Conservation (phyloP, 306 rosid species). For the Luffa aegyptiaca region DNA sequence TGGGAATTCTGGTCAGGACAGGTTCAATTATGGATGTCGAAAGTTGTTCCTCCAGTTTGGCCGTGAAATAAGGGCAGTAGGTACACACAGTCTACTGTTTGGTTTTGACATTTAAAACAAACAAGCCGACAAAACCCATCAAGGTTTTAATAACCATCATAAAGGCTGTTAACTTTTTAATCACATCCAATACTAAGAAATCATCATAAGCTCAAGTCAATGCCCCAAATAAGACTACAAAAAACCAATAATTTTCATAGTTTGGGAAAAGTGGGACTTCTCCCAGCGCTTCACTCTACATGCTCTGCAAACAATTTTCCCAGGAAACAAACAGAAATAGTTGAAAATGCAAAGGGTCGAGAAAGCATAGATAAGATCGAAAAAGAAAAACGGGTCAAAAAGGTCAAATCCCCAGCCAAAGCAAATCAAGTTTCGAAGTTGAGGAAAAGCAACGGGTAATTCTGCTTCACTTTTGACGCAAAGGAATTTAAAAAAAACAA, state of each 20-base stretch:
- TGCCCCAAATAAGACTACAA: background rate
- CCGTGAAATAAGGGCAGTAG: slow-evolving; percentile 50
- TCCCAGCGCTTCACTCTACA: background rate
- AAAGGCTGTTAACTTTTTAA: background rate
- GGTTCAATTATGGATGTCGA: background rate
- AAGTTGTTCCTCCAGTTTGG: slow-evolving; percentile 36
- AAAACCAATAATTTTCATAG: background rate
- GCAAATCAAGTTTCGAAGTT: slow-evolving; percentile 28
- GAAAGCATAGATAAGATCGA: slow-evolving; percentile 11
- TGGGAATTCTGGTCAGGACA: background rate
- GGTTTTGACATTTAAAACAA: slow-evolving; percentile 22
- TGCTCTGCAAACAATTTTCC: slow-evolving; percentile 9
- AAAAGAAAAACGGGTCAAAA: slow-evolving; percentile 8
- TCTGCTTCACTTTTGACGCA: background rate
- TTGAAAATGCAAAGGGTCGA: slow-evolving; percentile 14
- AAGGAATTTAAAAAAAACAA: background rate
- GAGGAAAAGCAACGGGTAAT: slow-evolving; percentile 9
- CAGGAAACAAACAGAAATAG: slow-evolving; percentile 29
- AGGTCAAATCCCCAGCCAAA: slow-evolving; percentile 5
- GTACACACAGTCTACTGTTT: slow-evolving; percentile 7
- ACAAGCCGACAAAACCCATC: slow-evolving; percentile 3
- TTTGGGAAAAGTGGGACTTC: background rate
- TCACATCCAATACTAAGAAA: background rate
- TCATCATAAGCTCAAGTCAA: background rate
- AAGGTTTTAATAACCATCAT: background rate